Conservation (phyloP, 352 stramenopile genomes). For the Phytophthora fragariaefolia region DNA sequence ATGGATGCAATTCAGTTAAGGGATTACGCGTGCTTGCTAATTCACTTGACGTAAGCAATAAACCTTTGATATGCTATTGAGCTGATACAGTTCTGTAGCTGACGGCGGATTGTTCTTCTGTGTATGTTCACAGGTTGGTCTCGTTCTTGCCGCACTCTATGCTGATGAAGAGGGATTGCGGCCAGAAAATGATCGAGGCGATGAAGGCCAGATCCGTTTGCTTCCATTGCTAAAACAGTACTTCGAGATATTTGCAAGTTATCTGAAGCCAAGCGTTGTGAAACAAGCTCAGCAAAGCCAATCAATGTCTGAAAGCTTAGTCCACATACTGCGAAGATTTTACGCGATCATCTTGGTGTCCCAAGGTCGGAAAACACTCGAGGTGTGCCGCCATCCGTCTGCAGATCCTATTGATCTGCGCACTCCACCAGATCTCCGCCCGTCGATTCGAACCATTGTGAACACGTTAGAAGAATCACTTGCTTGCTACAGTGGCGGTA, state of each 20-base stretch:
- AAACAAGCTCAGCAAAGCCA: slow-evolving; percentile 45
- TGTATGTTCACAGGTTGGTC: slow-evolving; percentile 40
- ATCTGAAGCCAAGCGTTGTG: slow-evolving; percentile 51
- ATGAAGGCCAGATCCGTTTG: slow-evolving; percentile 17
- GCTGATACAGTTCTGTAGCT: not conserved
- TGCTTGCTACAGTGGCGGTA: slow-evolving; percentile 21
- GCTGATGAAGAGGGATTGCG: slow-evolving; percentile 25
- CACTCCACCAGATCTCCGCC: slow-evolving; percentile 63
- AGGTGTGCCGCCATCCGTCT: slow-evolving; percentile 53
- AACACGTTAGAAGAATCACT: slow-evolving; percentile 47
- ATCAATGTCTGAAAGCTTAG: slow-evolving; percentile 40
- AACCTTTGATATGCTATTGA: slow-evolving; percentile 19
- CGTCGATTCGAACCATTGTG: slow-evolving; percentile 60
- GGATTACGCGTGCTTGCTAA: slow-evolving; percentile 44
- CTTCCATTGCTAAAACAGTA: slow-evolving; percentile 53
- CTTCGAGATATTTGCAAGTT: slow-evolving; percentile 55
- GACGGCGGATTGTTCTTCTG: not conserved
- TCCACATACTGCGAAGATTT: slow-evolving; percentile 53
- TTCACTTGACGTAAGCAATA: slow-evolving; percentile 48
- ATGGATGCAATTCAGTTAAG: slow-evolving; percentile 33
- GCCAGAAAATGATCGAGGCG: slow-evolving; percentile 12
- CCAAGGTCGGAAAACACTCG: slow-evolving; percentile 51
- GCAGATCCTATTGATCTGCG: slow-evolving; percentile 66
- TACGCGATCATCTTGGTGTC: slow-evolving; percentile 74
- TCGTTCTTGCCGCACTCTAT: slow-evolving; percentile 50